Evolutionary conservation across 768 basidiomycete genomes (phyloP), one percentile per base, ranked within the genome.

Genomic region (Suillus occidentalis): DNA sequence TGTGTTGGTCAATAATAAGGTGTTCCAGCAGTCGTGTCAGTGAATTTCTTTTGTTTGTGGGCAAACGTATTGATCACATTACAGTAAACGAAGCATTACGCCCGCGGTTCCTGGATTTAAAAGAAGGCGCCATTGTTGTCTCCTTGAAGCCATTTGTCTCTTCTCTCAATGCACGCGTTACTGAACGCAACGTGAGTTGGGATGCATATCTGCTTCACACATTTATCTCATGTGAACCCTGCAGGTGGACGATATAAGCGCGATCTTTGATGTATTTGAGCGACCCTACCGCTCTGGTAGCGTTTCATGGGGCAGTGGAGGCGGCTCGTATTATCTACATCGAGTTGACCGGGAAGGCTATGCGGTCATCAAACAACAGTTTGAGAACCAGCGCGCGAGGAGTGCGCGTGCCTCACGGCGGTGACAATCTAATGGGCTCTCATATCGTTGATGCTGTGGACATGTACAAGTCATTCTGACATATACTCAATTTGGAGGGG

Each of bases 81-180:
- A 13, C 64, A 94, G 91, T 99, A 66, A 99, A 98, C 75, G 92
- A 94, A 72, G 86, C 89, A 1, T 79, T 99, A 18, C 84, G 91
- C 53, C 89, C 91, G 36, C 91, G 94, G 72, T 99, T 99, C 77
- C 81, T 99, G 62, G 97, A 99, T 72, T 80, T 99, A 65, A 97
- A 95, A 72, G 94, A 97, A 65, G 93, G 94, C 22, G 94, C 95
- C 0, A 89, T 89, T 57, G 91, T 99, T 56, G 86, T 99, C 43
- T 95, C 93, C 22, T 79, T 99, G 20, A 87, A 90, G 65, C 94
- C 95, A 1, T 97, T 94, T 67, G 89, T 95, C 63, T 85, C 89
- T 39, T 85, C 87, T 0, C 76, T 79, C 28, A 81, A 89, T 69
- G 90, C 89, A 50, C 87, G 92, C 43, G 81, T 97, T 64, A 94